A percentile compares a stretch with the other conserved stretches of the same genome.
phyloP scores from a whole-genome alignment of 768 basidiomycete genomes.

The Boletus insuetus region DNA sequence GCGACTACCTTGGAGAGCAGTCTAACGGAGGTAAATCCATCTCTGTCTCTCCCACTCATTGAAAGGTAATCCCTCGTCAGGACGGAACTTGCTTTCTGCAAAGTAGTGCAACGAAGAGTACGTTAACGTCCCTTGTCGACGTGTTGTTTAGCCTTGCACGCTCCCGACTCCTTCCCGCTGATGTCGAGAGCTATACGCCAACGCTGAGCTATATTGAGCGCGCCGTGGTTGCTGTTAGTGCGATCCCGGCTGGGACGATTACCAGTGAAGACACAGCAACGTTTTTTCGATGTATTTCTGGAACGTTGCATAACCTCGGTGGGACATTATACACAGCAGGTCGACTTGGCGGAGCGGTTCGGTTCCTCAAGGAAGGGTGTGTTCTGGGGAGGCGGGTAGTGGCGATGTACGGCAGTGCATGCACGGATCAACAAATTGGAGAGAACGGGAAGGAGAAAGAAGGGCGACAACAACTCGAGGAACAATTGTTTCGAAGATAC shows the following conservation, averaged over 20 bases:
- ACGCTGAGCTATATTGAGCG: conserved; percentile 48
- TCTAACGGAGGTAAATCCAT: conserved; percentile 30
- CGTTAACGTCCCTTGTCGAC: conserved; percentile 48
- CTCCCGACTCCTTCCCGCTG: conserved; percentile 35
- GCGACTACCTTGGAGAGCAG: conserved; percentile 31
- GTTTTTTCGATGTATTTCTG: conserved; percentile 66
- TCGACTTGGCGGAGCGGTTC: conserved; percentile 59
- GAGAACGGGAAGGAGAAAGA: conserved; percentile 35
- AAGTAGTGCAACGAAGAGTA: conserved; percentile 30
- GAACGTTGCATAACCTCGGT: conserved; percentile 67
- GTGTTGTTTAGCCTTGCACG: conserved; percentile 55
- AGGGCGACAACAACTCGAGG: conserved; percentile 57
- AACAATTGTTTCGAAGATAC: conserved; percentile 69
- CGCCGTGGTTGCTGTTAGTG: conserved; percentile 33
- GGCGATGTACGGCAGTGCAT: conserved; percentile 17
- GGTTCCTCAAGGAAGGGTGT: conserved; percentile 66
- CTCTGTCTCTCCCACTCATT: neutral
- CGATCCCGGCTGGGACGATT: conserved; percentile 2
- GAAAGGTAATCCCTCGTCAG: conserved; percentile 2
- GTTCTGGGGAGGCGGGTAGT: conserved; percentile 49
- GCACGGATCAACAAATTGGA: conserved; percentile 4
- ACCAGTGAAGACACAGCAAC: conserved; percentile 39
- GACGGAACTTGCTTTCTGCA: neutral
- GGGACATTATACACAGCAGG: conserved; percentile 67
- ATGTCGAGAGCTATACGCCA: conserved; percentile 45